A percentile compares a stretch with the other conserved stretches of the same genome.
Conservation (phyloP, 73 alveolate genomes). For the Paramecium caudatum region DNA sequence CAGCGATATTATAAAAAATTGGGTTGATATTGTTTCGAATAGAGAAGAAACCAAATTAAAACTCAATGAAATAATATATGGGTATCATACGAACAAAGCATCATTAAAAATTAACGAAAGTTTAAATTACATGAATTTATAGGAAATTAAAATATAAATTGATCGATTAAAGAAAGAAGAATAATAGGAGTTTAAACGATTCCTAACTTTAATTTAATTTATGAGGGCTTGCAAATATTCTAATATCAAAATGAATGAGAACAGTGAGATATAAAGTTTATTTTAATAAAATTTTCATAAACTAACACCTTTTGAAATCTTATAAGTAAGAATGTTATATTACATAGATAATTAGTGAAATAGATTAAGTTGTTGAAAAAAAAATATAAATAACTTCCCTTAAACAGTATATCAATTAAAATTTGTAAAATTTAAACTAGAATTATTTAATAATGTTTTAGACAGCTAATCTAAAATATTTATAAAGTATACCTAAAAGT, state of each 20-base stretch:
- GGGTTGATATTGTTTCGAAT: not conserved
- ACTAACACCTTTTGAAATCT: conserved; percentile 27
- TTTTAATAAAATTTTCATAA: not conserved
- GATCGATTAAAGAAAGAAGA: not conserved
- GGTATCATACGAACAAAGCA: not conserved
- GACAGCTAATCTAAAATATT: too few species aligned
- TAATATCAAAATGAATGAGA: not conserved
- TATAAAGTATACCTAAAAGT: too few species aligned
- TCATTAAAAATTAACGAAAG: not conserved
- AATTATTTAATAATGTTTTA: too few species aligned
- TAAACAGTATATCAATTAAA: too few species aligned
- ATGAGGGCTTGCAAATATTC: conserved; percentile 4
- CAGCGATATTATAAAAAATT: not conserved
- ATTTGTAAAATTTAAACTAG: too few species aligned
- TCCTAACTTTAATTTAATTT: not conserved
- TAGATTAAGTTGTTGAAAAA: not conserved
- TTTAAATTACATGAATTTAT: not conserved
- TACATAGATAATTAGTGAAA: not conserved
- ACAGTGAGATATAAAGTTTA: not conserved
- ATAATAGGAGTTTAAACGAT: not conserved
- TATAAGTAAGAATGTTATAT: conserved; percentile 35
- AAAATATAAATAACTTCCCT: too few species aligned
- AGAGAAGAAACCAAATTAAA: conserved; percentile 21
- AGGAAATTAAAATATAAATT: not conserved
- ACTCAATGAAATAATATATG: conserved; percentile 1